Conservation (phyloP, 352 stramenopile genomes). For the Phytophthora megakarya region DNA sequence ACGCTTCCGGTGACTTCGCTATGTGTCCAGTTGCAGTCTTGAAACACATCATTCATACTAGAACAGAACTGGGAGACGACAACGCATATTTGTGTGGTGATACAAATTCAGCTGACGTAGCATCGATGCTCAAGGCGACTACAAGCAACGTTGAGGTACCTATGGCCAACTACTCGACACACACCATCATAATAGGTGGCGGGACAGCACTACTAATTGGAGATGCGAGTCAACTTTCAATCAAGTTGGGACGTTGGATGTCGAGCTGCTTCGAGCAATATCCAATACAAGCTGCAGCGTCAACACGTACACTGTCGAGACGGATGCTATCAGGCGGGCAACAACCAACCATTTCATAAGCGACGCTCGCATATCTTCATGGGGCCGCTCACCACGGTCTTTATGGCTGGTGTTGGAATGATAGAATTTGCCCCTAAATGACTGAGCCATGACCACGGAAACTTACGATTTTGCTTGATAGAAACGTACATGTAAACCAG, state of each 20-base stretch:
- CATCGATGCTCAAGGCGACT: constrained; percentile 1
- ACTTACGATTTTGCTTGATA: no score
- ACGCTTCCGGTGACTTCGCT: neutral
- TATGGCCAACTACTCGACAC: constrained; percentile 8
- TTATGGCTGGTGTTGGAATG: no score
- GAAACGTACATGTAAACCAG: no score
- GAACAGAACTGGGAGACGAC: no score
- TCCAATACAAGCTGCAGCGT: constrained; percentile 9
- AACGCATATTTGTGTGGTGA: constrained; percentile 8
- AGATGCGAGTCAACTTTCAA: neutral
- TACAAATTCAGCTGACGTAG: neutral
- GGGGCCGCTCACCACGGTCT: no score
- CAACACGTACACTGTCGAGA: no score
- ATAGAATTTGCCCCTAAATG: no score
- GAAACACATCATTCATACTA: neutral
- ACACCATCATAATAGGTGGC: constrained; percentile 2
- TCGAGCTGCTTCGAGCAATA: constrained; percentile 23
- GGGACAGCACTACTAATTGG: constrained; percentile 1
- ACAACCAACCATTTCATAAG: no score
- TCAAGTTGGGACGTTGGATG: constrained; percentile 8
- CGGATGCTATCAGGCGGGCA: no score
- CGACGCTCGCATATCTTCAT: no score
- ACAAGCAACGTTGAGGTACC: neutral
- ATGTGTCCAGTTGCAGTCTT: constrained; percentile 20
- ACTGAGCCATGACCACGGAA: no score